Conservation (phyloP, 495 filamentous ascomycete species). For the Hypoxylon intermedium region DNA sequence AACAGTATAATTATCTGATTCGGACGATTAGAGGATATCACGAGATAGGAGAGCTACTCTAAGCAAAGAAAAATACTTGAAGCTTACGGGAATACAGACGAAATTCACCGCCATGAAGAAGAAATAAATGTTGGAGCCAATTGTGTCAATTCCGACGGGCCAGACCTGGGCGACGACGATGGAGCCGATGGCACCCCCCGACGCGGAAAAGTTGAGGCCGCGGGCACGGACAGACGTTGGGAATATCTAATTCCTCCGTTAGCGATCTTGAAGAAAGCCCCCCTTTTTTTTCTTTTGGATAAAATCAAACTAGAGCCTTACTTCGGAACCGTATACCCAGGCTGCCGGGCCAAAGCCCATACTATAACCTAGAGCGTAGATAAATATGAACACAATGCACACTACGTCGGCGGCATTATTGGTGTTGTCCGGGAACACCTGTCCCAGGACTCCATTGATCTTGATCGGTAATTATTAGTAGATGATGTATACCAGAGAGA, state of each 20-base stretch:
- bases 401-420: constrained; percentile 57
- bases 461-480: constrained; percentile 29
- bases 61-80: not conserved
- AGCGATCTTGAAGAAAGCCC: no score
- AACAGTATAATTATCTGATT: constrained; percentile 52
- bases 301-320: constrained; percentile 21
- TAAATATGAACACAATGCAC: constrained; percentile 64
- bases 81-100: constrained; percentile 53
- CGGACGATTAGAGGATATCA: not conserved
- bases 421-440: constrained; percentile 58
- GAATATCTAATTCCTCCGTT: constrained; percentile 51
- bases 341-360: constrained; percentile 63
- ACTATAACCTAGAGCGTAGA: constrained; percentile 64
- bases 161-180: constrained; percentile 59
- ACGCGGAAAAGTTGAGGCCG: constrained; percentile 60
- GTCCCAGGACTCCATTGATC: constrained; percentile 62
- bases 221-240: constrained; percentile 59
- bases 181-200: constrained; percentile 57
- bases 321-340: constrained; percentile 67
- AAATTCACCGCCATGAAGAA: constrained; percentile 65
- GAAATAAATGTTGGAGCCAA: constrained; percentile 65
- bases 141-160: constrained; percentile 59
- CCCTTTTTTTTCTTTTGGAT: not conserved
- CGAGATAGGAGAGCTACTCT: not conserved
- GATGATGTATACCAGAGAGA: not conserved